Evolutionary conservation across 495 filamentous ascomycete genomes (phyloP), one percentile per base, ranked within the genome.

Genomic region (Chaetomidium leptoderma): DNA sequence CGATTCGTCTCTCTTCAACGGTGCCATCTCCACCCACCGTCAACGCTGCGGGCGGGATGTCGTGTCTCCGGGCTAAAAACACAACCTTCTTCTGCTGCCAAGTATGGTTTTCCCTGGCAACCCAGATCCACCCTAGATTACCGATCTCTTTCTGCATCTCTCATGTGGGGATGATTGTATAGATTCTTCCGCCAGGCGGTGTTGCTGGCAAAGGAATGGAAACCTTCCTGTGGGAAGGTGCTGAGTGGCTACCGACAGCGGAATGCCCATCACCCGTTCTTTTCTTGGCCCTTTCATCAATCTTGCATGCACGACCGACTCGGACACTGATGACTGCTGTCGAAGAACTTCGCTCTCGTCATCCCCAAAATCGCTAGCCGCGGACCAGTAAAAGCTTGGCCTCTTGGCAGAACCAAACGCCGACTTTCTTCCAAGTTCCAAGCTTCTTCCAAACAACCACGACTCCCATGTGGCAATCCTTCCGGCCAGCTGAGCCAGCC

Each of bases 91-190:
- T 30, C 4, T 35, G 42, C 10, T 16, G 37, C 17, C 37, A 32
- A 33, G 14, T n/a, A 3, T 4, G 4, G 11, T 2, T 53, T 43
- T 44, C 21, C 37, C 14, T 42, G 30, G 36, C 35, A 30, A 30
- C 17, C 4, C 10, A 32, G 51, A 55, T 57, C 45, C 16, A 24
- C 3, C 26, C n/a, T 0, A 53, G 53, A 56, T 39, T 27, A 2
- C 53, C 42, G 55, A 56, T 56, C 53, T 26, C 21, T n/a, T 39
- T 14, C 43, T 56, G 53, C 53, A 56, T 3, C 39, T 36, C 23
- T 14, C 6, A 2, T 10, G 40, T 14, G 40, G n/a, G n/a, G n/a
- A n/a, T n/a, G n/a, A n/a, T n/a, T n/a, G n/a, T n/a, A n/a, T n/a
- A n/a, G n/a, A 17, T n/a, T 13, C 27, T 29, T n/a, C 14, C 4